Evolutionary conservation across 108 stramenopile species (phyloP), one percentile per base, ranked within the genome.

Genomic region (Cyclostephanos tholiformis): DNA sequence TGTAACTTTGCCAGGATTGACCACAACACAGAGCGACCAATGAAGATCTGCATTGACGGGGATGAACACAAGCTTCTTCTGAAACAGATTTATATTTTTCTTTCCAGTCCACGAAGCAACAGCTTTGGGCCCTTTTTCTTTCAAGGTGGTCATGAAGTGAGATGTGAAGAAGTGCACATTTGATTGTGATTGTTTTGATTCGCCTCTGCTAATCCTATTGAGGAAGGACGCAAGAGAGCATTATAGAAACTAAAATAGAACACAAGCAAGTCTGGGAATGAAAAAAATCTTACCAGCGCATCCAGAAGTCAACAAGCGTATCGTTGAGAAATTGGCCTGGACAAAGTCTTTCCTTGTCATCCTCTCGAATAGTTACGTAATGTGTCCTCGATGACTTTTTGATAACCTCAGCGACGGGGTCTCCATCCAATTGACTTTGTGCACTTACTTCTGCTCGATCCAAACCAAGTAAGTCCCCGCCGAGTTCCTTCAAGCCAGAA

Each of bases 21-120:
- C 89, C 50, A 97, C 86, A 44, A 96, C 94, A 60, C 93, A 95
- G 8, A 99, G 85, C 25, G 94, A 95, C 98, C 98, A 99, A 82
- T 99, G 98, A 44, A 97, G 68, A 61, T 76, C 61, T 73, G 93
- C 91, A 78, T 96, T 96, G 60, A 99, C 86, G 0, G 98, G 98
- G n/a, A 99, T 82, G 67, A 98, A 90, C 25, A 98, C 85, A 10
- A 97, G 75, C 62, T 88, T 88, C 79, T 97, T 96, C 13, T 80
- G 41, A 71, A 99, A 98, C 13, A 99, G 84, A 72, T 97, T 84
- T 30, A 96, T 90, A 49, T 89, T 87, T 60, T 90, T 94, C 67
- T 80, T 77, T 10, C 65, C 68, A 1, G 91, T 94, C 95, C 95
- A 96, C 2, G 89, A 88, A 25, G 80, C 64, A 8, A 96, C 93